Percentiles rank a stretch among this genome's conserved stretches.
These are phyloP conservation scores for Nicotiana benthamiana DNA, from an alignment of 257 asterid species.

Conservation along the genomic window DNA sequence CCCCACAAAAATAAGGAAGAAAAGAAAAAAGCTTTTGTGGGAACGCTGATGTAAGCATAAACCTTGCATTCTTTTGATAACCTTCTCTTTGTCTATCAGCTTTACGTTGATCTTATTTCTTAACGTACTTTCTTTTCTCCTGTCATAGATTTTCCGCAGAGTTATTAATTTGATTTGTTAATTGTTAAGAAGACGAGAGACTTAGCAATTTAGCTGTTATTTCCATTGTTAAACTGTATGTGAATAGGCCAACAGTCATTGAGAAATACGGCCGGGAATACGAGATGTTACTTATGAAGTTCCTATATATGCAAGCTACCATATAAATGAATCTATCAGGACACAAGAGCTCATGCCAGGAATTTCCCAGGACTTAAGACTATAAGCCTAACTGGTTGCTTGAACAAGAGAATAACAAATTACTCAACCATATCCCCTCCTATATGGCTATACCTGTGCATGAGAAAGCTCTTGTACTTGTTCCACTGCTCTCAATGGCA, in stretches of 20 bases:
- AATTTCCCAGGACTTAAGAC: neutral
- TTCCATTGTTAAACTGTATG: neutral
- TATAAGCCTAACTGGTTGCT: neutral
- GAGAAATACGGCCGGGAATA: neutral
- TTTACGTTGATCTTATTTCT: neutral
- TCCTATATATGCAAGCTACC: too few species aligned
- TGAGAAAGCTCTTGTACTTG: constrained; percentile 37
- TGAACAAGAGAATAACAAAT: neutral
- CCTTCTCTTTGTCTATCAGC: neutral
- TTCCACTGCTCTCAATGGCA: constrained; percentile 27
- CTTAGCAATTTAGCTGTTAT: neutral
- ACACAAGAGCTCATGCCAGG: neutral
- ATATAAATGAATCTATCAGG: neutral
- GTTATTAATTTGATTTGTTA: neutral
- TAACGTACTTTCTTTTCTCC: neutral
- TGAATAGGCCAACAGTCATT: neutral
- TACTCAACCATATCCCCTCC: constrained; percentile 15
- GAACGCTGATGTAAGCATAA: neutral
- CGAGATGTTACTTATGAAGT: too few species aligned
- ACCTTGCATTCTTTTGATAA: neutral
- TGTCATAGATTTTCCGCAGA: neutral
- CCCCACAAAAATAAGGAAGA: neutral
- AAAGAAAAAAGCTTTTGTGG: neutral
- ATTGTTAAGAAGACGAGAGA: neutral
- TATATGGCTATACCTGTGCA: constrained; percentile 26